Base-by-base conservation (phyloP, 1,284 basidiomycete species). In the Malassezia vespertilionis region DNA sequence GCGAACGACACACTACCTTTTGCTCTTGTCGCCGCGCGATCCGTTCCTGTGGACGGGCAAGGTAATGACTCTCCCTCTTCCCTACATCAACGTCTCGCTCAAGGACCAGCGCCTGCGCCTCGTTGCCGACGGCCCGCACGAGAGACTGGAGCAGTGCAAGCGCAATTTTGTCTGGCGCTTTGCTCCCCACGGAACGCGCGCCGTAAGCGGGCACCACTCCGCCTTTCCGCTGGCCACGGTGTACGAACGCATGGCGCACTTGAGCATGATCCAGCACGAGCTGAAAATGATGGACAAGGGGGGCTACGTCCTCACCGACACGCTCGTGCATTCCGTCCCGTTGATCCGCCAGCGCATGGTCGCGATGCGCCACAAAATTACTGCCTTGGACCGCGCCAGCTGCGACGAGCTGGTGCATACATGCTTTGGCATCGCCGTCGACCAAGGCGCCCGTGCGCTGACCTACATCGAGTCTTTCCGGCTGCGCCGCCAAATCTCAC, bases 381-480 rank as follows among this genome's bases (percentile, higher is more conserved):
- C 22, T n/a, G 23, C 24, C 15, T 24, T 48, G 9, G 44, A 41
- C 6, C 52, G 56, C 27, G 53, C 54, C n/a, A 52, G 30, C 22
- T 58, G 60, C 33, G 64, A 70, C 68, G 91, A 95, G 55, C 74
- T 96, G 31, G 78, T 95, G 48, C 87, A 91, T 62, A 90, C 86
- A 65, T 97, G 91, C 85, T 97, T 88, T 67, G 76, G 82, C 33
- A 97, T 96, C 67, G 89, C 90, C n/a, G 88, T 90, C 2, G 77
- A 78, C 54, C 86, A 90, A 58, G 67, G 64, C 14, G 58, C 60
- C 18, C 62, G 67, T 21, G 60, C 60, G 15, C 52, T 70, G 18
- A 62, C 61, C 0, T 69, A 67, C 40, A 65, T 70, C 34, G 64
- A 69, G 45, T 62, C 59, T n/a, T 49, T 43, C 14, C 56, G 61